phyloP scores from a whole-genome alignment of 2,329 filamentous ascomycete species.

The Trichoderma koningii region DNA sequence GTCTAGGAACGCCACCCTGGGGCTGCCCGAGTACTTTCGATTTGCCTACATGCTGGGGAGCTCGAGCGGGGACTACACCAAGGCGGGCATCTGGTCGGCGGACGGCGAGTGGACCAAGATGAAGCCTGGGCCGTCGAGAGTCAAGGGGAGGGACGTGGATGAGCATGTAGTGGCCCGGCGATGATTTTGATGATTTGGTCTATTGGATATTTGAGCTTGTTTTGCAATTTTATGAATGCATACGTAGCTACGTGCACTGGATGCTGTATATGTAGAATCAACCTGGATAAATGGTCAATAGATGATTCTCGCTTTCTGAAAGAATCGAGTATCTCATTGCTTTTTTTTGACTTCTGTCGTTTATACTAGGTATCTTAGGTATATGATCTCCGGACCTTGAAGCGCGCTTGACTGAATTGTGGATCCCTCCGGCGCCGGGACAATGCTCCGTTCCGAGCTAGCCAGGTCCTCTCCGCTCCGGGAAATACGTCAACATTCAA shows the following conservation, averaged over 20 bases:
- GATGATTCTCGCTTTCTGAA: not conserved
- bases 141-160: constrained; percentile 38
- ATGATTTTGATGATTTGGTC: constrained; percentile 21
- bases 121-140: constrained; percentile 60
- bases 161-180: constrained; percentile 31
- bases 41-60: constrained; percentile 74
- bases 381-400: no score
- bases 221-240: not conserved
- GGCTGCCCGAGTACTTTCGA: constrained; percentile 70
- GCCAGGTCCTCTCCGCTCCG: not conserved
- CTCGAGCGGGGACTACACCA: constrained; percentile 69
- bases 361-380: no score
- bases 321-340: not conserved
- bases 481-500: no score
- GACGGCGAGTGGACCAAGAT: constrained; percentile 68
- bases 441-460: constrained; percentile 19
- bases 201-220: constrained; percentile 5
- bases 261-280: constrained; percentile 11
- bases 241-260: not conserved
- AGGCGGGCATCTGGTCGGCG: constrained; percentile 68
- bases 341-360: no score
- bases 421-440: constrained; percentile 22
- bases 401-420: no score
- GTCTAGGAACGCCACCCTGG: constrained; percentile 50
- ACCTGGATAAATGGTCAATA: not conserved